Conservation (phyloP, 345 rosid genomes). For the Dipteronia dyeriana region DNA sequence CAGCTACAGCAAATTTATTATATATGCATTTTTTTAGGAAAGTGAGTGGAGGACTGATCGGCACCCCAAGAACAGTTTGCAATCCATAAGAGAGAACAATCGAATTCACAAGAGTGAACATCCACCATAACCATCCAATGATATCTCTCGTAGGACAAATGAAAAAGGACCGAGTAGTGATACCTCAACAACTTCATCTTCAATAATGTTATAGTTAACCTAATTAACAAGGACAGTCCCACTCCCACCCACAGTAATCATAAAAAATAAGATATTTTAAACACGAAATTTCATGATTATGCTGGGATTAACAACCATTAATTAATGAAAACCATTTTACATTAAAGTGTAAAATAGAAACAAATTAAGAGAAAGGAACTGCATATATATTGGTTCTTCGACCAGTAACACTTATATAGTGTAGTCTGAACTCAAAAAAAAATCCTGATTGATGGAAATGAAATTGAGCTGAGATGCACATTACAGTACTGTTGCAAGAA, state of each 20-base stretch:
- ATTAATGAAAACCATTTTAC: background rate
- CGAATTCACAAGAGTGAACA: background rate
- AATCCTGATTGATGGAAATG: background rate
- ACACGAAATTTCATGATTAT: slow-evolving; percentile 13
- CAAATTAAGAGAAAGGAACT: background rate
- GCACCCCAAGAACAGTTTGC: background rate
- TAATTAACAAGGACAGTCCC: slow-evolving; percentile 26
- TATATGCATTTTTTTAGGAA: background rate
- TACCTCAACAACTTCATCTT: slow-evolving; percentile 32
- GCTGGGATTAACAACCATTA: background rate
- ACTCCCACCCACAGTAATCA: slow-evolving; percentile 24
- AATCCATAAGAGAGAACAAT: slow-evolving; percentile 14
- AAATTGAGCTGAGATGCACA: background rate
- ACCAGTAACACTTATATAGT: too few relatives aligned
- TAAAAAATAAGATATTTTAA: slow-evolving; percentile 4
- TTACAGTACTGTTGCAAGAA: background rate
- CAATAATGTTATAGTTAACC: slow-evolving; percentile 41
- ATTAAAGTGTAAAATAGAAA: background rate
- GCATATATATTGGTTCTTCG: background rate
- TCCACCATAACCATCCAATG: background rate
- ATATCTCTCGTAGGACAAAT: slow-evolving; percentile 14
- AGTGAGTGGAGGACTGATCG: background rate
- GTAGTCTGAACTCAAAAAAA: background rate
- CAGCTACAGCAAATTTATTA: too few relatives aligned
- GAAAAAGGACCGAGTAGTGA: slow-evolving; percentile 18